These are phyloP conservation scores for Penicillium verhagenii DNA, from an alignment of 495 filamentous ascomycete genomes.

Conservation along the genomic window DNA sequence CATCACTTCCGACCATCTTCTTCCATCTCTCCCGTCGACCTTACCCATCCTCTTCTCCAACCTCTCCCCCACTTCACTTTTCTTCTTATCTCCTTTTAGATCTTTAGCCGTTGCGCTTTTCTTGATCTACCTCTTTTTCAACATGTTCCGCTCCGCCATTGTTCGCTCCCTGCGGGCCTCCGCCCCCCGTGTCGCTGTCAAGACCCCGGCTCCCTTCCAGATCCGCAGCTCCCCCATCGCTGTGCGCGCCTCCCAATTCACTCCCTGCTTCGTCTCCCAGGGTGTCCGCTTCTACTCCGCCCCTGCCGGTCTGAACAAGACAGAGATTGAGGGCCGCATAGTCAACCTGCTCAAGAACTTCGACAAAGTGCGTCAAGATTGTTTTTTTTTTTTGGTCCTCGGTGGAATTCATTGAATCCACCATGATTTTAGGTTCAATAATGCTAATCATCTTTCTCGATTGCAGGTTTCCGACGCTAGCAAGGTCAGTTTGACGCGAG, in stretches of 20 bases:
- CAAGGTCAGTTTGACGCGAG: conserved; percentile 58
- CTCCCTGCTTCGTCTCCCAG: conserved; percentile 53
- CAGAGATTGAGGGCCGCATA: conserved; percentile 90
- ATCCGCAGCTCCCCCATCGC: conserved; percentile 56
- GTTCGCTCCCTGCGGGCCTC: conserved; percentile 62
- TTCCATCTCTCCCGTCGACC: conserved; percentile 9
- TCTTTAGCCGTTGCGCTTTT: conserved; percentile 26
- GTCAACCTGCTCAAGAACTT: conserved; percentile 88
- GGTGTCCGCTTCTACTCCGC: conserved; percentile 83
- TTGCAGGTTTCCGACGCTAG: conserved; percentile 67
- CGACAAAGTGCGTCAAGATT: conserved; percentile 81
- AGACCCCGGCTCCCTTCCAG: conserved; percentile 53
- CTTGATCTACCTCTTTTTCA: conserved; percentile 39
- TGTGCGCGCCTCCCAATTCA: conserved; percentile 44
- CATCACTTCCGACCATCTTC: conserved; percentile 28
- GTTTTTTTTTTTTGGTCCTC: conserved; percentile 2
- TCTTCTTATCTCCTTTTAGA: conserved; percentile 18
- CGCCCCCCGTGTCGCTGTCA: conserved; percentile 53
- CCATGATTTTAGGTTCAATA: background rate
- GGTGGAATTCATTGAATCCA: background rate
- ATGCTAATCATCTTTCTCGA: conserved; percentile 5
- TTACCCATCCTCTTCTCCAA: conserved; percentile 9
- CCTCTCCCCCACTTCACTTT: conserved; percentile 16
- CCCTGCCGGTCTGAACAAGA: conserved; percentile 68
- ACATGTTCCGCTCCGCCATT: conserved; percentile 84